A percentile compares a stretch with the other conserved stretches of the same genome.
phyloP scores from a whole-genome alignment of 2,329 filamentous ascomycete species.

The Mariannaea sp. region DNA sequence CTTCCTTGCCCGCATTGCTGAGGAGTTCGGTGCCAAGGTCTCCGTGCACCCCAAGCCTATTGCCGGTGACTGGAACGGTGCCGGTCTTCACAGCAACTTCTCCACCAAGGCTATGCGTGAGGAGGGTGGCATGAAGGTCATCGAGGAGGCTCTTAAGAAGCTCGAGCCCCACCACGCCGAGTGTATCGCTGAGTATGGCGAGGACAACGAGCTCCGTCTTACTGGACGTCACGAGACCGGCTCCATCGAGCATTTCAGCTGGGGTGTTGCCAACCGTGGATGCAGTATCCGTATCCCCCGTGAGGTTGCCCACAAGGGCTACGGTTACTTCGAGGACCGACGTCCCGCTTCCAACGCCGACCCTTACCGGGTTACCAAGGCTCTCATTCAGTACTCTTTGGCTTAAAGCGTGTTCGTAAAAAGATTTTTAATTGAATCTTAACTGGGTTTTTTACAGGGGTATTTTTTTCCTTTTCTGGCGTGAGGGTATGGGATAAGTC shows the following conservation, averaged over 20 bases:
- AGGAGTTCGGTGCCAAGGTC: conserved; percentile 96
- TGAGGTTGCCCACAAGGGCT: conserved; percentile 82
- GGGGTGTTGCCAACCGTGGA: conserved; percentile 90
- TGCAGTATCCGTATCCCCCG: conserved; percentile 92
- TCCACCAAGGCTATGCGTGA: conserved; percentile 86
- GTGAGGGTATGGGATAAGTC: conserved; percentile 23
- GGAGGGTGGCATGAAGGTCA: conserved; percentile 94
- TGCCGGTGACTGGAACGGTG: conserved; percentile 91
- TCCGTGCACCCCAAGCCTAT: conserved; percentile 97
- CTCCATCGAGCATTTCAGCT: conserved; percentile 89
- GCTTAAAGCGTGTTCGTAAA: conserved; percentile 22
- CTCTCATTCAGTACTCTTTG: conserved; percentile 53
- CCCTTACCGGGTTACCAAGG: conserved; percentile 81
- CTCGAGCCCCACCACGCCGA: conserved; percentile 76
- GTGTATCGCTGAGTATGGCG: conserved; percentile 92
- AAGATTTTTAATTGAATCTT: conserved; percentile 10
- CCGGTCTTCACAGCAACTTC: conserved; percentile 92
- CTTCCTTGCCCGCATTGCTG: conserved; percentile 85
- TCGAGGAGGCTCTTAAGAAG: conserved; percentile 85
- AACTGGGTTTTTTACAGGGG: conserved; percentile 21
- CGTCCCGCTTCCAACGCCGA: conserved; percentile 84
- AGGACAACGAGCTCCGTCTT: conserved; percentile 93
- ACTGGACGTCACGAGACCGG: conserved; percentile 95
- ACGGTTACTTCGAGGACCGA: conserved; percentile 91
- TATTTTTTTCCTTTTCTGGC: no score